Evolutionary conservation across 768 basidiomycete species (phyloP).

Genomic region (Leucocoprinus leucothites): DNA sequence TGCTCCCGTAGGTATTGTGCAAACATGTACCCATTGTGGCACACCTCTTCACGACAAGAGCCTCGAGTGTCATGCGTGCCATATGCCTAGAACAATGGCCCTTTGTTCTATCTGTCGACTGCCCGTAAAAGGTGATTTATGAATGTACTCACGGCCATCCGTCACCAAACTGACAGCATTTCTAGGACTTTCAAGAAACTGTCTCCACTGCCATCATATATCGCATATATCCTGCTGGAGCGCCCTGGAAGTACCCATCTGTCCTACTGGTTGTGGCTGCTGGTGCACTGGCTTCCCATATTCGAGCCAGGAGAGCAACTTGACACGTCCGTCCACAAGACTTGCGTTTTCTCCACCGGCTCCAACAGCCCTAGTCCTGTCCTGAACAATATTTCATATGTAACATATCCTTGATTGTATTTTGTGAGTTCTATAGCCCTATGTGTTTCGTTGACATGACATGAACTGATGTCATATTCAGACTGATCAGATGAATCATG

Average conservation of each 20-base stretch:
- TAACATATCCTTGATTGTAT: neutral
- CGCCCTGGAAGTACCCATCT: constrained; percentile 44
- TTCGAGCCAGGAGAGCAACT: constrained; percentile 20
- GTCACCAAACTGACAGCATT: neutral
- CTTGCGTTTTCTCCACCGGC: constrained; percentile 25
- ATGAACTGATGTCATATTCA: neutral
- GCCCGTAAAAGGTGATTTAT: constrained; percentile 61
- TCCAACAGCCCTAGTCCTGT: neutral
- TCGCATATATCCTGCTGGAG: constrained; percentile 68
- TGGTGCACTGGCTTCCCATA: constrained; percentile 36
- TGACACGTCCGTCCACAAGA: constrained; percentile 29
- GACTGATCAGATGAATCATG: neutral
- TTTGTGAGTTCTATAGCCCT: neutral
- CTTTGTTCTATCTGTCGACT: constrained; percentile 73
- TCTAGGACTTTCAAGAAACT: constrained; percentile 60
- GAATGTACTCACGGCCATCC: neutral
- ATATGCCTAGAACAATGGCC: constrained; percentile 39
- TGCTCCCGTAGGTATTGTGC: constrained; percentile 40
- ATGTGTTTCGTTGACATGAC: no score
- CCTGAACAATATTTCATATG: neutral
- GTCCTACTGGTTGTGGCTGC: constrained; percentile 71
- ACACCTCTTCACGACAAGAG: constrained; percentile 28
- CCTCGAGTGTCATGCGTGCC: constrained; percentile 41
- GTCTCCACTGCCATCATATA: constrained; percentile 59
- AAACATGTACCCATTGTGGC: constrained; percentile 36